phyloP scores from a whole-genome alignment of 2,329 filamentous ascomycete genomes.

The Aspergillus ochraceoroseus region DNA sequence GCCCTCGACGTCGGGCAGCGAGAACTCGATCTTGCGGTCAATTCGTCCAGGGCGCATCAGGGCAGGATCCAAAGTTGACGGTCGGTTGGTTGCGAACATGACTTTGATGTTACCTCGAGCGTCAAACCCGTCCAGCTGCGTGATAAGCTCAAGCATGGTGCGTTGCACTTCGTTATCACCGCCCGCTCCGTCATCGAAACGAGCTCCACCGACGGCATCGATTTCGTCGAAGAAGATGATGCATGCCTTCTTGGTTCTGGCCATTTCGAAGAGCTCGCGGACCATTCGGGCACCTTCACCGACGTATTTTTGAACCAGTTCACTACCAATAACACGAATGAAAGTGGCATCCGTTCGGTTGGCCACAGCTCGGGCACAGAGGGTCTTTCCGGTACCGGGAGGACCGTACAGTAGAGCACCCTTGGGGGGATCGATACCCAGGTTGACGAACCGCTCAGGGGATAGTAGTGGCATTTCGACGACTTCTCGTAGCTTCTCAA shows the following conservation, averaged over 20 bases:
- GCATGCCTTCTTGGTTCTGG: constrained; percentile 97
- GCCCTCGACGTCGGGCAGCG: constrained; percentile 91
- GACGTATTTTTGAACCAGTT: constrained; percentile 98
- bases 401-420: constrained; percentile 94
- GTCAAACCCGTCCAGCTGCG: constrained; percentile 93
- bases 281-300: constrained; percentile 98
- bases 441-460: constrained; percentile 92
- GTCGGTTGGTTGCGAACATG: constrained; percentile 98
- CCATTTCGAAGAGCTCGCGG: constrained; percentile 98
- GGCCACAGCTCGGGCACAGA: constrained; percentile 93
- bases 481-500: constrained; percentile 96
- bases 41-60: constrained; percentile 96
- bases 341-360: constrained; percentile 98
- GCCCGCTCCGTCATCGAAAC: constrained; percentile 93
- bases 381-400: constrained; percentile 97
- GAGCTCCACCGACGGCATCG: constrained; percentile 89
- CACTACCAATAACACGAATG: constrained; percentile 95
- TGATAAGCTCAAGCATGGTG: constrained; percentile 97
- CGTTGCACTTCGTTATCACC: constrained; percentile 97
- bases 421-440: constrained; percentile 98
- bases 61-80: constrained; percentile 91
- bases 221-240: constrained; percentile 99
- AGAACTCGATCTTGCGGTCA: constrained; percentile 98
- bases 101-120: constrained; percentile 98
- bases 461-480: constrained; percentile 97